phyloP scores from a whole-genome alignment of 2,329 filamentous ascomycete species.

The Pseudocercospora pini-densiflorae region DNA sequence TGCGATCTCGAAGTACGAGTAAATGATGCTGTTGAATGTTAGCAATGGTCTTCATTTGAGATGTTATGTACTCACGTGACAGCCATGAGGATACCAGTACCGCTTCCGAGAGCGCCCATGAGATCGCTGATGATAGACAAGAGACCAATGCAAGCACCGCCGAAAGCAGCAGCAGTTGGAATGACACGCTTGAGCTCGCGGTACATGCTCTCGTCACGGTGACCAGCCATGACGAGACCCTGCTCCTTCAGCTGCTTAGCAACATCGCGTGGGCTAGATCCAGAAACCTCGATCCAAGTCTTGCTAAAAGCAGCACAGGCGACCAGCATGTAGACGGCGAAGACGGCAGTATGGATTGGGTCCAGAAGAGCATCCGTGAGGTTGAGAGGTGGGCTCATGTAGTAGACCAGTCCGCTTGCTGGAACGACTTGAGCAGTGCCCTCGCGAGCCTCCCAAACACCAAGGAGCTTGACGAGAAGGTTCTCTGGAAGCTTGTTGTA shows the following conservation, averaged over 20 bases:
- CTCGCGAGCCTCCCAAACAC: constrained; percentile 98
- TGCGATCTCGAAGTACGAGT: constrained; percentile 99
- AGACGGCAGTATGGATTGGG: constrained; percentile 93
- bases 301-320: constrained; percentile 99
- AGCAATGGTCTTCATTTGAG: constrained; percentile 19
- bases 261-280: constrained; percentile 95
- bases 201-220: constrained; percentile 99
- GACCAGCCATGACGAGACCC: constrained; percentile 98
- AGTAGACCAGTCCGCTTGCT: constrained; percentile 93
- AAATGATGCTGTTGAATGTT: constrained; percentile 78
- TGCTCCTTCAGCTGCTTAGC: constrained; percentile 99
- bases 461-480: constrained; percentile 94
- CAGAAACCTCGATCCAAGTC: constrained; percentile 99
- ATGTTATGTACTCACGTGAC: constrained; percentile 79
- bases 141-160: constrained; percentile 98
- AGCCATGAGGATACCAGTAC: constrained; percentile 96
- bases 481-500: constrained; percentile 99
- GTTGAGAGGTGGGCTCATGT: constrained; percentile 98
- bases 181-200: constrained; percentile 99
- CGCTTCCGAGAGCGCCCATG: constrained; percentile 91
- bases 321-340: constrained; percentile 96
- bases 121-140: constrained; percentile 95
- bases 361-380: constrained; percentile 94
- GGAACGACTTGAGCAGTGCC: constrained; percentile 95
- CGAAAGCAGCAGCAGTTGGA: constrained; percentile 95